These are phyloP conservation scores for Volvox reticuliferus DNA, from an alignment of 139 green algal species.

Conservation along the genomic window DNA sequence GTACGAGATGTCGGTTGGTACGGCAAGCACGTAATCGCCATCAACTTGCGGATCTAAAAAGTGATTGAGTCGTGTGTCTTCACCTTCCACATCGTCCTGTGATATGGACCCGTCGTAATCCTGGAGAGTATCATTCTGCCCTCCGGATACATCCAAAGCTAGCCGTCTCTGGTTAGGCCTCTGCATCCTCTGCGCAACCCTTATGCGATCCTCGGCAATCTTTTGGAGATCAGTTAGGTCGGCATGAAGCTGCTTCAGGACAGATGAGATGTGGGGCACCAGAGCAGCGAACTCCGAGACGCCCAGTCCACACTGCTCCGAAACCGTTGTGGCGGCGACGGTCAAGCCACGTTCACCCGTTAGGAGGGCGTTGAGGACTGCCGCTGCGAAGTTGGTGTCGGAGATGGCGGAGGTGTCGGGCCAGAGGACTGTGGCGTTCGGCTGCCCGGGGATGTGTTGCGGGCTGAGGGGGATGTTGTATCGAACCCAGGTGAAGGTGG, in stretches of 20 bases:
- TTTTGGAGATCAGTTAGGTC: background rate
- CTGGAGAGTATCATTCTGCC: no score
- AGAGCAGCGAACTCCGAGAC: background rate
- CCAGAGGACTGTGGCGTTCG: background rate
- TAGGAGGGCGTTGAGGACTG: background rate
- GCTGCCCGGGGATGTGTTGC: slow-evolving; percentile 2
- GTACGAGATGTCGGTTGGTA: background rate
- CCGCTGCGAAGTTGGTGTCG: background rate
- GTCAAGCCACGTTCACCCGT: background rate
- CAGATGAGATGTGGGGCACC: background rate
- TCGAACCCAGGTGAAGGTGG: background rate
- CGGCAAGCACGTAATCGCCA: background rate
- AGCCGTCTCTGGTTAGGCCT: no score
- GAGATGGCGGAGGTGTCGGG: background rate
- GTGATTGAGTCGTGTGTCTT: no score
- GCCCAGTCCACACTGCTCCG: background rate
- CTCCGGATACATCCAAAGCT: no score
- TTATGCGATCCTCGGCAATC: background rate
- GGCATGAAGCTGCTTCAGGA: background rate
- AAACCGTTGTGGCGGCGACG: background rate
- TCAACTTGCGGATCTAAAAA: no score
- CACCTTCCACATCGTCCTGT: no score
- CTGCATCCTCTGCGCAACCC: no score
- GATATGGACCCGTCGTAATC: no score
- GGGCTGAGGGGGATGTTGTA: background rate